A percentile compares a stretch with the other conserved stretches of the same genome.
These are phyloP conservation scores for Cyclotella cryptica DNA, from an alignment of 108 stramenopile species.

Conservation along the genomic window DNA sequence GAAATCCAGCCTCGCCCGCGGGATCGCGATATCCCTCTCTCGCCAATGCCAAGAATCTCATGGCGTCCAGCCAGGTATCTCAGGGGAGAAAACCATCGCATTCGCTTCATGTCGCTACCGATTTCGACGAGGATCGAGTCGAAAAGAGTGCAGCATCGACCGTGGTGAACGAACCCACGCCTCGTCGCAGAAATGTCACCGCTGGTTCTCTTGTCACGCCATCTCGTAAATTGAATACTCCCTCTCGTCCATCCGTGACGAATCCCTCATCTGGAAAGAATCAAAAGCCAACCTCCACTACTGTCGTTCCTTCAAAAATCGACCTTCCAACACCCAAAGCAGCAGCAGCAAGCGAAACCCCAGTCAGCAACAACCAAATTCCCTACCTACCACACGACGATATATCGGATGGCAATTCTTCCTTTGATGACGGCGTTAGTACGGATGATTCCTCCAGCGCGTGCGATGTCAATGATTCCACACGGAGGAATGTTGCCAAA, in stretches of 20 bases:
- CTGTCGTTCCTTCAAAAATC: too few species aligned
- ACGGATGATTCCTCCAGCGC: too few species aligned
- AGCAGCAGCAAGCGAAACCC: too few species aligned
- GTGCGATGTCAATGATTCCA: too few species aligned
- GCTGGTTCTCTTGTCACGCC: neutral
- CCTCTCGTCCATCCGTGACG: neutral
- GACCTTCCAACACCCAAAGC: neutral
- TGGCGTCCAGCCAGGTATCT: neutral
- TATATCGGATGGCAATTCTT: too few species aligned
- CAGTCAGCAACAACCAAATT: too few species aligned
- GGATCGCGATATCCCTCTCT: slow-evolving; percentile 2
- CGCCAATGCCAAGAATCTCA: neutral
- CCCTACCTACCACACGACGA: too few species aligned
- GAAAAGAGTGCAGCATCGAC: neutral
- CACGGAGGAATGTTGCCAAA: neutral
- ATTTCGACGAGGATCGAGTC: too few species aligned
- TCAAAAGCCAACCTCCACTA: too few species aligned
- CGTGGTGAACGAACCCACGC: neutral
- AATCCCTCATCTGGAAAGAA: too few species aligned
- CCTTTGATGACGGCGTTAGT: too few species aligned
- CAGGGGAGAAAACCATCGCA: neutral
- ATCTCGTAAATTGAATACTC: neutral
- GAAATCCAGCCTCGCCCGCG: neutral
- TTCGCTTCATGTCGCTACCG: neutral
- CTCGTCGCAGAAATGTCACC: neutral